These are phyloP conservation scores for Leccinellum rugosiceps DNA, from an alignment of 768 basidiomycete species.

Conservation along the genomic window DNA sequence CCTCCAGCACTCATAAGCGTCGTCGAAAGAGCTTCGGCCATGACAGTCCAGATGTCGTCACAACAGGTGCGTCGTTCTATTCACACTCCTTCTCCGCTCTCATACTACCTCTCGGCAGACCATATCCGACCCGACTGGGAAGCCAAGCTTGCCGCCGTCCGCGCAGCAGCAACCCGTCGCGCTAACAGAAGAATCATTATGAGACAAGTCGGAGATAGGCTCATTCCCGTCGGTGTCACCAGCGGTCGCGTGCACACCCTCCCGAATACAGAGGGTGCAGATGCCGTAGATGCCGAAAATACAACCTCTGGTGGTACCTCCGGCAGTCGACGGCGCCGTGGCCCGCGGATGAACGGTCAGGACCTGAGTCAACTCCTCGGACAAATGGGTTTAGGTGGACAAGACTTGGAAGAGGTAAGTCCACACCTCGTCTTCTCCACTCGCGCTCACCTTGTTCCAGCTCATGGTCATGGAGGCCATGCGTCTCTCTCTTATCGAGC, in stretches of 20 bases:
- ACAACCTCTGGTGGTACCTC: conserved; percentile 33
- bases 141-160: conserved; percentile 88
- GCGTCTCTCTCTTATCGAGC: conserved; percentile 90
- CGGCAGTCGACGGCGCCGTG: conserved; percentile 55
- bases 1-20: conserved; percentile 57
- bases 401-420: conserved; percentile 88
- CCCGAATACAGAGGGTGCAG: conserved; percentile 51
- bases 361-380: conserved; percentile 63
- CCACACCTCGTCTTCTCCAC: conserved; percentile 2
- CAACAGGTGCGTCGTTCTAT: conserved; percentile 58
- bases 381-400: conserved; percentile 69
- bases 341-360: conserved; percentile 47
- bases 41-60: conserved; percentile 87
- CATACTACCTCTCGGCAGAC: conserved; percentile 40
- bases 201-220: conserved; percentile 96
- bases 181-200: conserved; percentile 97
- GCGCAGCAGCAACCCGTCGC: conserved; percentile 92
- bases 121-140: conserved; percentile 99
- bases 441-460: conserved; percentile 39
- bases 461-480: conserved; percentile 99
- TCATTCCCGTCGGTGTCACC: conserved; percentile 95
- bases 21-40: conserved; percentile 87
- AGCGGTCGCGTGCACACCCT: conserved; percentile 79
- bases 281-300: conserved; percentile 41
- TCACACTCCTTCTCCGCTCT: conserved; percentile 5